These are phyloP conservation scores for Cutaneotrichosporon sp. DNA, from an alignment of 1,284 basidiomycete species.

Conservation along the genomic window DNA sequence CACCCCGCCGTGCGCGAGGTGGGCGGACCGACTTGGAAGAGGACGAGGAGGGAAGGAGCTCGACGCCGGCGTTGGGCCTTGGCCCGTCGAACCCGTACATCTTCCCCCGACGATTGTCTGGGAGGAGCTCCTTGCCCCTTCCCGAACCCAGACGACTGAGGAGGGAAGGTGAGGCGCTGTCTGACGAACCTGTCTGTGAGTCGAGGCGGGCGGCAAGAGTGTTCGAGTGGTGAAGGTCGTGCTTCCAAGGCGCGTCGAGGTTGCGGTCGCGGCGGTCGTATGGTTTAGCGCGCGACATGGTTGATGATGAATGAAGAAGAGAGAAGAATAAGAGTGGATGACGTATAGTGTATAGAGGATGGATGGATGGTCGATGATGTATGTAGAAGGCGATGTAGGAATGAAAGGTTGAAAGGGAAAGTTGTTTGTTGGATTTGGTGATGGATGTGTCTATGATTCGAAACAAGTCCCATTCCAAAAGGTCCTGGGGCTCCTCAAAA, in stretches of 20 bases:
- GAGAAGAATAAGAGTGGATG: neutral
- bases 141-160: conserved; percentile 32
- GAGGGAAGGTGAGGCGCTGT: conserved; percentile 23
- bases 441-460: neutral
- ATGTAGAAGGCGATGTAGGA: too few relatives aligned
- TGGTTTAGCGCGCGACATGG: conserved; percentile 29
- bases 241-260: conserved; percentile 40
- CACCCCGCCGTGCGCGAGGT: conserved; percentile 7
- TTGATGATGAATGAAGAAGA: neutral
- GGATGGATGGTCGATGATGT: too few relatives aligned
- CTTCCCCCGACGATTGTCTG: neutral
- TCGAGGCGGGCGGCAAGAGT: conserved; percentile 30
- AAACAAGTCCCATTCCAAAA: neutral
- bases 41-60: conserved; percentile 14
- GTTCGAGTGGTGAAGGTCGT: conserved; percentile 39
- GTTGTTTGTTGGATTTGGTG: neutral
- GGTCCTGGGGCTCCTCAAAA: neutral
- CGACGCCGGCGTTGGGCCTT: conserved; percentile 12
- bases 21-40: conserved; percentile 11
- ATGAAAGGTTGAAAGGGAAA: too few relatives aligned
- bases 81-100: conserved; percentile 32
- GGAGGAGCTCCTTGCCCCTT: conserved; percentile 39
- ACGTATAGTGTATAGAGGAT: too few relatives aligned
- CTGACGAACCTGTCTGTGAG: conserved; percentile 7
- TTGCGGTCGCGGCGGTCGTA: conserved; percentile 32